These are phyloP conservation scores for Brettanomyces sp. DNA, from an alignment of 805 yeast genomes.

Conservation along the genomic window DNA sequence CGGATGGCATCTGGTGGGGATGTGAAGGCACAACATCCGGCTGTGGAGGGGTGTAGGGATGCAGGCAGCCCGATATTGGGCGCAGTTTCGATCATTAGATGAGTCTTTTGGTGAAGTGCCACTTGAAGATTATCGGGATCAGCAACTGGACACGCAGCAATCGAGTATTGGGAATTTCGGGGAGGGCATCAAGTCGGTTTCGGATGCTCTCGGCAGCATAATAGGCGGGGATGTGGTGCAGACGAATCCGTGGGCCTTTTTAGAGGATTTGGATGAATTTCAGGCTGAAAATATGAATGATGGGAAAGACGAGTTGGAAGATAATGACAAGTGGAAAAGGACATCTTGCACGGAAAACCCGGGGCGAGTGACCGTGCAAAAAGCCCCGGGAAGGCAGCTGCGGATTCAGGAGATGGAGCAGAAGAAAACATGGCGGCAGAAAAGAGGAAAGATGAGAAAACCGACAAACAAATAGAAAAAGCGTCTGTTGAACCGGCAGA, in stretches of 20 bases:
- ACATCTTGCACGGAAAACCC: too few species aligned
- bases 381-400: neutral
- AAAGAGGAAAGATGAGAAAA: too few species aligned
- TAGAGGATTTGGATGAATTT: slow-evolving; percentile 10
- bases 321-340: too few species aligned
- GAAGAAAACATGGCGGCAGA: too few species aligned
- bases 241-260: slow-evolving; percentile 11
- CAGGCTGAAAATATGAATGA: neutral
- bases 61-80: neutral
- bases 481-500: too few species aligned
- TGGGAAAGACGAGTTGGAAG: too few species aligned
- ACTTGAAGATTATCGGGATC: too few species aligned
- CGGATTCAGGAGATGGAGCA: neutral
- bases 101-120: neutral
- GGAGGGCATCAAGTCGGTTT: slow-evolving; percentile 8
- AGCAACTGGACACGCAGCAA: too few species aligned
- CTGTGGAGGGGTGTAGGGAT: neutral
- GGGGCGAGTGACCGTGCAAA: too few species aligned
- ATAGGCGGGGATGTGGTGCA: slow-evolving; percentile 10
- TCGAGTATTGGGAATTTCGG: neutral
- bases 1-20: slow-evolving; percentile 3
- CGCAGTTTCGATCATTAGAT: neutral
- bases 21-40: neutral
- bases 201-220: slow-evolving; percentile 11
- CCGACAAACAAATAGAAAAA: too few species aligned